Conservation (phyloP, 768 basidiomycete genomes). For the Rubroboletus satanas region DNA sequence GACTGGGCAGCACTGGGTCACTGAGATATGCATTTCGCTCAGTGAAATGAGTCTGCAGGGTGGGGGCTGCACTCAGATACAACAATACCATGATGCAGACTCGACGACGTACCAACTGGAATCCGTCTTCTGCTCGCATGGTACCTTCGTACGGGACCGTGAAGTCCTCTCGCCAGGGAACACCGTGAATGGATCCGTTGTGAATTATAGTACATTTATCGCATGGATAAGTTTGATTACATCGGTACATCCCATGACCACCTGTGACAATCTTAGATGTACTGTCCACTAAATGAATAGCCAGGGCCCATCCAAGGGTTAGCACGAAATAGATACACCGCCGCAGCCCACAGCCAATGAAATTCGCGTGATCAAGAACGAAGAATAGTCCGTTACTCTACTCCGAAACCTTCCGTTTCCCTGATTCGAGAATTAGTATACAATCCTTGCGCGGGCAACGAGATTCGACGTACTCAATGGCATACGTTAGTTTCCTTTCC, state of each 20-base stretch:
- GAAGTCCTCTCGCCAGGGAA: neutral
- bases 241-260: neutral
- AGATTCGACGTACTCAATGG: constrained; percentile 62
- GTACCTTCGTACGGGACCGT: neutral
- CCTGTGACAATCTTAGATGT: neutral
- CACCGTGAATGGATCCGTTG: neutral
- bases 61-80: neutral
- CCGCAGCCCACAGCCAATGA: neutral
- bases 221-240: neutral
- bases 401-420: constrained; percentile 76
- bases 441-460: neutral
- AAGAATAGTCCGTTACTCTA: constrained; percentile 39
- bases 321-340: constrained; percentile 16
- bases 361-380: constrained; percentile 6
- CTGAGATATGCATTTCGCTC: constrained; percentile 59
- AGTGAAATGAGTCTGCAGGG: constrained; percentile 43
- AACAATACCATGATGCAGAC: neutral
- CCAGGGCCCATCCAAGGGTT: neutral
- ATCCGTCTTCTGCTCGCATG: constrained; percentile 67
- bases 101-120: constrained; percentile 46
- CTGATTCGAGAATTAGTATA: constrained; percentile 34
- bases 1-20: constrained; percentile 58
- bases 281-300: constrained; percentile 2
- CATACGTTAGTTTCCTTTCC: constrained; percentile 80
- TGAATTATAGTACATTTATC: constrained; percentile 2